Percentiles rank a stretch among this genome's conserved stretches.
phyloP scores from a whole-genome alignment of 75 land plant species.

The Cunninghamia lanceolata region DNA sequence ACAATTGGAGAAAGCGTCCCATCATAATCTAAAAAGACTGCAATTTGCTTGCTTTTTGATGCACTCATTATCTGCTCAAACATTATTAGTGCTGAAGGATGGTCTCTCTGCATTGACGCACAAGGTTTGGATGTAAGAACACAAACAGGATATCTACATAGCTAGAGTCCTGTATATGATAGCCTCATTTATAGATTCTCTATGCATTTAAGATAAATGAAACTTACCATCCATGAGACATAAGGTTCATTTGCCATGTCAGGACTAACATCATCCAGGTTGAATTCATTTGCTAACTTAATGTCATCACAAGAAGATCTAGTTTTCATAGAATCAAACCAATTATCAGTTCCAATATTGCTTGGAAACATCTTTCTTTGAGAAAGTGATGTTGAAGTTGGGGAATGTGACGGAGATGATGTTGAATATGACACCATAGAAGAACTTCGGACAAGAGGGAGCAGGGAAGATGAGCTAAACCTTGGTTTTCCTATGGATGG shows the following conservation, averaged over 20 bases:
- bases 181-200: neutral
- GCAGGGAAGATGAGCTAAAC: neutral
- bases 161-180: neutral
- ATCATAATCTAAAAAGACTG: slow-evolving; percentile 61
- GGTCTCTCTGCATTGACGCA: slow-evolving; percentile 25
- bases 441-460: neutral
- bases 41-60: slow-evolving; percentile 40
- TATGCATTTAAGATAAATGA: neutral
- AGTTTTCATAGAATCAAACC: slow-evolving; percentile 48
- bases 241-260: slow-evolving; percentile 7
- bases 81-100: slow-evolving; percentile 51
- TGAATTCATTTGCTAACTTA: neutral
- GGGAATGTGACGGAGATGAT: slow-evolving; percentile 4
- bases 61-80: slow-evolving; percentile 37
- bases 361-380: neutral
- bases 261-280: neutral
- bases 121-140: neutral
- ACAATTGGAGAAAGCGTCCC: slow-evolving; percentile 77
- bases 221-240: slow-evolving; percentile 17
- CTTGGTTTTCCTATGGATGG: neutral
- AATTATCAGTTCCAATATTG: slow-evolving; percentile 8
- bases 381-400: slow-evolving; percentile 1
- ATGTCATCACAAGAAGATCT: slow-evolving; percentile 21
- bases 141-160: neutral
- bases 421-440: neutral